phyloP scores from a whole-genome alignment of 2,329 filamentous ascomycete species.

The Didymella exigua region DNA sequence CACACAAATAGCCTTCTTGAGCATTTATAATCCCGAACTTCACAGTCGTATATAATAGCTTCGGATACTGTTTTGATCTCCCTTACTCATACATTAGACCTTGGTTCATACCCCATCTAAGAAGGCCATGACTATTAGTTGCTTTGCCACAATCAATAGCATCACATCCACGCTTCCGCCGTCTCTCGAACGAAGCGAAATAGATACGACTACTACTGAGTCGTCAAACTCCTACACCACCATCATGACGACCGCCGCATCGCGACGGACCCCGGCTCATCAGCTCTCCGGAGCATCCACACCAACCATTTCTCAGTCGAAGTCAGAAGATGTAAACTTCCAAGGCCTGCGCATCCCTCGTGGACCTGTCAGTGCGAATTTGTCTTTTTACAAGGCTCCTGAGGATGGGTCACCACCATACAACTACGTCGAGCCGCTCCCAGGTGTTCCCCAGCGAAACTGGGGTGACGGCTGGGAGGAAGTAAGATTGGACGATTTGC shows the following conservation, averaged over 20 bases:
- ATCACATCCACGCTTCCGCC: conserved; percentile 5
- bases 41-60: conserved; percentile 29
- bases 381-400: conserved; percentile 39
- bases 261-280: conserved; percentile 51
- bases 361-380: conserved; percentile 31
- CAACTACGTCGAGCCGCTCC: conserved; percentile 66
- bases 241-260: conserved; percentile 53
- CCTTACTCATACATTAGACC: conserved; percentile 4
- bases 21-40: conserved; percentile 38
- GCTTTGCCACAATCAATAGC: conserved; percentile 4
- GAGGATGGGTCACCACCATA: conserved; percentile 37
- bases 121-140: conserved; percentile 5
- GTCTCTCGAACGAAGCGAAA: conserved; percentile 3
- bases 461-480: conserved; percentile 57
- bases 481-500: conserved; percentile 72
- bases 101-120: neutral
- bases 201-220: neutral
- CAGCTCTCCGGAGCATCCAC: conserved; percentile 40
- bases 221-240: neutral
- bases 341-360: conserved; percentile 39
- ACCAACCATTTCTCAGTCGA: conserved; percentile 31
- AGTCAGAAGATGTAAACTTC: conserved; percentile 38
- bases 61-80: conserved; percentile 1
- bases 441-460: conserved; percentile 70
- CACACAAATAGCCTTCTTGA: conserved; percentile 8